Evolutionary conservation across 2,329 filamentous ascomycete genomes (phyloP), one percentile per base, ranked within the genome.

Genomic region (Ophioceras dolichostomum): DNA sequence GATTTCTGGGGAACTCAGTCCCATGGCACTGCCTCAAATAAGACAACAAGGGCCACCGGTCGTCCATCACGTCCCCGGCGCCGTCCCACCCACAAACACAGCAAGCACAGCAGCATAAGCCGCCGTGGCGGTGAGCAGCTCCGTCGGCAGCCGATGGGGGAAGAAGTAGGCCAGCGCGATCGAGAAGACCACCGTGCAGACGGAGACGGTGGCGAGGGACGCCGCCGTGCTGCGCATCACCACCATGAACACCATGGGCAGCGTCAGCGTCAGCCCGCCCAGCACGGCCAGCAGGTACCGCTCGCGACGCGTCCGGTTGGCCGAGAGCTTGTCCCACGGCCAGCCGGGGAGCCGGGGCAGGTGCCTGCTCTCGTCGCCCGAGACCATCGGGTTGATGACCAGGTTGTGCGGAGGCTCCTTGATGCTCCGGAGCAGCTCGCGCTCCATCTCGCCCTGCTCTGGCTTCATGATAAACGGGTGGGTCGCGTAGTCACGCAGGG

Each of bases 91-190:
- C 4, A 31, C 29, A 18, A 31, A 31, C 5, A 31, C 29, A 5
- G 19, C 29, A 3, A 31, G 19, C 16, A 31, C 29, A 5, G 29
- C 29, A 17, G 29, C 29, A 12, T 31, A 31, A 17, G 16, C 29
- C 8, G 29, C 29, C 5, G 16, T 31, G 8, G 29, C 29, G 29
- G 16, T 31, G 29, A 31, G 29, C 16, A 31, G 29, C 16, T 31
- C 29, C 4, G 19, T 18, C 29, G 56, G 16, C 29, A 18, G 14
- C 9, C 9, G 17, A 12, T 5, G 17, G 4, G 29, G 16, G 7
- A 18, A 18, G 14, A 31, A 18, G 9, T 18, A 31, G 13, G 29
- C 17, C 10, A 31, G 29, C 29, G 16, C 16, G 29, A 31, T 12
- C 10, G 29, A 14, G 19, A 18, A 31, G 2, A 31, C 8, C 10